Percentiles rank a stretch among this genome's conserved stretches.
Evolutionary conservation across 306 rosid species (phyloP).

Genomic region (Cucurbita maxima): DNA sequence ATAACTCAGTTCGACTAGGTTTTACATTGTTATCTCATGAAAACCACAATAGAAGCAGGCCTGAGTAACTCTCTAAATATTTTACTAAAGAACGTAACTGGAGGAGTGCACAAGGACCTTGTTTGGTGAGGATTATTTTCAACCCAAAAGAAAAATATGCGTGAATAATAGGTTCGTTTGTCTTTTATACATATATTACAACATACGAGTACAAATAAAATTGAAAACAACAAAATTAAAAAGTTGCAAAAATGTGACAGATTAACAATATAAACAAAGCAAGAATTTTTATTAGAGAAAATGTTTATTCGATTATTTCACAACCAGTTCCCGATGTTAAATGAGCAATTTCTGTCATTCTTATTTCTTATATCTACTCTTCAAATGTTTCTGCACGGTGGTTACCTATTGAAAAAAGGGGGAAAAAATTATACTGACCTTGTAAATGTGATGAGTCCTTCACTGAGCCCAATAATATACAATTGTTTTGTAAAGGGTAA

Average conservation of each 20-base stretch:
- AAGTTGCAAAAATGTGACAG: no score
- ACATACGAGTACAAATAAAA: neutral
- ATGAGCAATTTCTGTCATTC: no score
- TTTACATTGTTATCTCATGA: neutral
- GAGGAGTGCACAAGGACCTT: neutral
- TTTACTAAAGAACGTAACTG: neutral
- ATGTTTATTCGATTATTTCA: no score
- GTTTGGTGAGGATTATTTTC: neutral
- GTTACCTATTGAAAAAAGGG: neutral
- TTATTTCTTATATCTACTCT: no score
- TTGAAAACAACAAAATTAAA: neutral
- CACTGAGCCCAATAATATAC: constrained; percentile 87
- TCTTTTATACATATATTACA: neutral
- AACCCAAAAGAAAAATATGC: neutral
- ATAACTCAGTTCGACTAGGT: neutral
- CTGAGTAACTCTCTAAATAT: neutral
- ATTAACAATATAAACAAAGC: no score
- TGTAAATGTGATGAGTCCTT: constrained; percentile 90
- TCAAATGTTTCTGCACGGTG: neutral
- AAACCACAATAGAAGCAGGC: neutral
- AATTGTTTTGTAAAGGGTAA: constrained; percentile 73
- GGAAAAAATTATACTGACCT: constrained; percentile 26
- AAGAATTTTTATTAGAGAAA: no score
- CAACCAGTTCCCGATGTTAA: no score
- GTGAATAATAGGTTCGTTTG: neutral